Conservation (phyloP, 129 eudicot species). For the Flaveria linearis region DNA sequence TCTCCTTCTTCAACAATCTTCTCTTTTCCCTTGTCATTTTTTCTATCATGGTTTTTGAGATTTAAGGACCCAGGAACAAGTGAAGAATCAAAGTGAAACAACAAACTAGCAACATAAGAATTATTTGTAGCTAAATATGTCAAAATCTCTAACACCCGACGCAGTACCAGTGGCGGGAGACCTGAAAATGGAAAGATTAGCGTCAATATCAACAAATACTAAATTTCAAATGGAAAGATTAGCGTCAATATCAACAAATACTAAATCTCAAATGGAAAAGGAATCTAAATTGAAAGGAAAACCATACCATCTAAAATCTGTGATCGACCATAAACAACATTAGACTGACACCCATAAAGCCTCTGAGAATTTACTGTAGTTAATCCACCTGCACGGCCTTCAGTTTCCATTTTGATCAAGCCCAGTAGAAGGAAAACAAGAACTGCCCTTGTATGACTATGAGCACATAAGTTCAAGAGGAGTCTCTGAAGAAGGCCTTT, state of each 20-base stretch:
- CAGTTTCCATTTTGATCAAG: constrained; percentile 76
- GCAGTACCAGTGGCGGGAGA: constrained; percentile 91
- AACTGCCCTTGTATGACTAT: constrained; percentile 69
- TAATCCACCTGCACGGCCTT: constrained; percentile 48
- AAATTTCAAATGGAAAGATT: constrained; percentile 11
- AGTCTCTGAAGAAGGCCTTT: constrained; percentile 97
- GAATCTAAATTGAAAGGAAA: neutral
- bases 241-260: constrained; percentile 21
- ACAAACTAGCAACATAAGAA: constrained; percentile 72
- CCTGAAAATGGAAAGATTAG: constrained; percentile 49
- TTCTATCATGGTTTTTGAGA: constrained; percentile 37
- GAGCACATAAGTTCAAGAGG: constrained; percentile 81
- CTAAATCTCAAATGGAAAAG: neutral
- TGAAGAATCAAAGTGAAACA: constrained; percentile 75
- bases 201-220: constrained; percentile 17
- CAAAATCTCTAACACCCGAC: constrained; percentile 83
- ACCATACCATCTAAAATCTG: constrained; percentile 69
- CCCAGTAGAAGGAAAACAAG: constrained; percentile 74
- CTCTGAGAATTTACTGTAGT: constrained; percentile 63
- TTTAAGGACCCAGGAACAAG: constrained; percentile 53
- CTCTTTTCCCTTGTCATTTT: constrained; percentile 72
- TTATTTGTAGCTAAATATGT: constrained; percentile 87
- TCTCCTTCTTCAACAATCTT: constrained; percentile 55
- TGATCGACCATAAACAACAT: constrained; percentile 91
- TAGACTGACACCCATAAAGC: constrained; percentile 91